Evolutionary conservation across 176 grass and related monocot species (phyloP).

Genomic region (Cenchrus fungigraminus): DNA sequence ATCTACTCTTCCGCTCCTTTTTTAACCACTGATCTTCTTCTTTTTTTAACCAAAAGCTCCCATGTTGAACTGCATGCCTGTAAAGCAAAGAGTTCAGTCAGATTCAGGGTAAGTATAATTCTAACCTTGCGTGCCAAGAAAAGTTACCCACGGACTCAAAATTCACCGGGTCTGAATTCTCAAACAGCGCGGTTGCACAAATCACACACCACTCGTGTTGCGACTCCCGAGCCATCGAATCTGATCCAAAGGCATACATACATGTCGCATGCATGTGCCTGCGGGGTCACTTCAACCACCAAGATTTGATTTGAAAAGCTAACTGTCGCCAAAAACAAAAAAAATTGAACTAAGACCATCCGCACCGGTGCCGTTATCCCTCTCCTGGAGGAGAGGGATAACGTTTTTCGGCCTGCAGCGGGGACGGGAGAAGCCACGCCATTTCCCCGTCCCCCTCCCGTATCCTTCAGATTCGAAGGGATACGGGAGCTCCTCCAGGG

Average conservation of each 20-base stretch:
- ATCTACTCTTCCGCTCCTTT: not conserved
- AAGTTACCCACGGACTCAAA: not conserved
- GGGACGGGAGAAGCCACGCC: too few relatives aligned
- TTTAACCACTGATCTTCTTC: not conserved
- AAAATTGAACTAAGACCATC: not conserved
- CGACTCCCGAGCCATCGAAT: too few relatives aligned
- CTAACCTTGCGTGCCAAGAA: conserved; percentile 38
- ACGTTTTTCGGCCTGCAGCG: too few relatives aligned
- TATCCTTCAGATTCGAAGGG: too few relatives aligned
- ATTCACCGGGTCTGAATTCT: not conserved
- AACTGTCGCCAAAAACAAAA: not conserved
- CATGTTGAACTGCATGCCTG: not conserved
- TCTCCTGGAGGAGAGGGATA: too few relatives aligned
- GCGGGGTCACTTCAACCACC: conserved; percentile 14
- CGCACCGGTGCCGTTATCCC: too few relatives aligned
- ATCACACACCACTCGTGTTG: too few relatives aligned
- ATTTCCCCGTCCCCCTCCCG: too few relatives aligned
- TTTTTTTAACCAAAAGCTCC: not conserved
- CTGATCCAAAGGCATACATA: too few relatives aligned
- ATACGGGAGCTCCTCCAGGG: too few relatives aligned
- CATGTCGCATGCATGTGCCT: conserved; percentile 28
- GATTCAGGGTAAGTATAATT: conserved; percentile 24
- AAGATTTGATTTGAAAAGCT: conserved; percentile 26
- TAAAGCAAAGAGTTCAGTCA: not conserved
- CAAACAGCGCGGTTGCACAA: too few relatives aligned